These are phyloP conservation scores for Pseudocercospora vitis DNA, from an alignment of 2,329 filamentous ascomycete species.

Conservation along the genomic window DNA sequence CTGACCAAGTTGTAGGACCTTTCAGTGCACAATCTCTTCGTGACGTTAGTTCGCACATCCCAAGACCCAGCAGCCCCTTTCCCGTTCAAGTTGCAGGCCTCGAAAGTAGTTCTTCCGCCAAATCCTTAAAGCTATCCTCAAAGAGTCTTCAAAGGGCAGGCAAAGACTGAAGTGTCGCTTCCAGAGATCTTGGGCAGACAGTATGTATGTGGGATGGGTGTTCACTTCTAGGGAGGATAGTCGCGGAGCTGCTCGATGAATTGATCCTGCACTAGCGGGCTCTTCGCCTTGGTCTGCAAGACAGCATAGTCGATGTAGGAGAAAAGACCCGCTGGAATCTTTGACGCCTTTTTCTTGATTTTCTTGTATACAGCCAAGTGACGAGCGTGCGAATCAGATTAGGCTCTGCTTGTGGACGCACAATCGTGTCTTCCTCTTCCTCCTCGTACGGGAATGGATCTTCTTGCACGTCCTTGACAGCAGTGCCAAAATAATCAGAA, in stretches of 20 bases:
- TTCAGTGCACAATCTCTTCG: no score
- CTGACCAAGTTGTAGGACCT: not conserved
- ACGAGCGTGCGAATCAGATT: not conserved
- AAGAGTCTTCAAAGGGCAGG: no score
- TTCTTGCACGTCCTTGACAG: conserved; percentile 10
- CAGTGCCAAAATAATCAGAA: conserved; percentile 24
- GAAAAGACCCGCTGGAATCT: not conserved
- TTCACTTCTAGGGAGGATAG: not conserved
- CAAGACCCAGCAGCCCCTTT: no score
- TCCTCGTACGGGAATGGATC: conserved; percentile 17
- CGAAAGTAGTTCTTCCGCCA: no score
- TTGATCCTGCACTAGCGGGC: not conserved
- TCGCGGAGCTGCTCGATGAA: not conserved
- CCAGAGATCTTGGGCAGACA: no score
- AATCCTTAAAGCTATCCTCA: no score
- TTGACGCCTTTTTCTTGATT: not conserved
- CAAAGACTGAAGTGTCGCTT: no score
- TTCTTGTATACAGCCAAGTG: not conserved
- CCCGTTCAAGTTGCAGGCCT: no score
- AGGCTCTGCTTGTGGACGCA: conserved; percentile 14
- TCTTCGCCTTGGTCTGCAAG: not conserved
- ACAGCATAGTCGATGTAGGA: not conserved
- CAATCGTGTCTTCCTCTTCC: conserved; percentile 4
- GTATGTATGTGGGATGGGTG: not conserved
- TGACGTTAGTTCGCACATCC: no score